Evolutionary conservation across 2,329 filamentous ascomycete genomes (phyloP).

Genomic region (Fusarium pseudograminearum): DNA sequence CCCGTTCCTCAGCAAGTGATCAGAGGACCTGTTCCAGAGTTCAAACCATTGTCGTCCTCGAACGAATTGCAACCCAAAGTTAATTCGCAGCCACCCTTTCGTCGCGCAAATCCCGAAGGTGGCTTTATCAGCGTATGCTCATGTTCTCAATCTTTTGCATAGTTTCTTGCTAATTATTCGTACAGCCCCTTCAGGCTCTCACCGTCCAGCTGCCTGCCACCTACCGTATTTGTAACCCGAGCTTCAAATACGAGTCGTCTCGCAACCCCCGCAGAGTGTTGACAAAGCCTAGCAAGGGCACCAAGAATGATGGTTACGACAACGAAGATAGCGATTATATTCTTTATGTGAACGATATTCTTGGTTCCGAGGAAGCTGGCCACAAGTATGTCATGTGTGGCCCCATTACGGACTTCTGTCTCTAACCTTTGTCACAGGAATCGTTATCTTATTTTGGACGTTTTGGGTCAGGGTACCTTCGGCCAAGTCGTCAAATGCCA

Average conservation of each 20-base stretch:
- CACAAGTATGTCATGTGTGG: conserved; percentile 78
- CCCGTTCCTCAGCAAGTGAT: conserved; percentile 61
- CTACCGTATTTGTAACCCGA: conserved; percentile 97
- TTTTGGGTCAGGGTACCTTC: conserved; percentile 96
- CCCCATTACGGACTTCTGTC: conserved; percentile 10
- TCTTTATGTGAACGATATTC: conserved; percentile 97
- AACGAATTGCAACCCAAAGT: conserved; percentile 84
- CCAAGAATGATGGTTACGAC: conserved; percentile 98
- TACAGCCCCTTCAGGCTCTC: conserved; percentile 90
- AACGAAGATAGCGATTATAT: conserved; percentile 99
- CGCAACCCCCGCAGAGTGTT: conserved; percentile 94
- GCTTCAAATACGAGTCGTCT: conserved; percentile 98
- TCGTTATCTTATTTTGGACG: conserved; percentile 95
- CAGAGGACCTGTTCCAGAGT: conserved; percentile 84
- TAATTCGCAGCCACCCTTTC: conserved; percentile 88
- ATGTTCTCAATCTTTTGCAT: not conserved
- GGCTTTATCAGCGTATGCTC: conserved; percentile 92
- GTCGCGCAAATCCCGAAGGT: conserved; percentile 94
- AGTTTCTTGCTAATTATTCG: conserved; percentile 26
- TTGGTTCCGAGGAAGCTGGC: conserved; percentile 96
- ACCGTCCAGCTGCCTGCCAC: conserved; percentile 93
- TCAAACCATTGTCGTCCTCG: conserved; percentile 79
- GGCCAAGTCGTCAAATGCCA: conserved; percentile 99
- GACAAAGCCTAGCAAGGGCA: conserved; percentile 97
- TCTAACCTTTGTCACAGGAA: conserved; percentile 68